Percentiles rank a stretch among this genome's conserved stretches.
These are phyloP conservation scores for Solanum chaucha DNA, from an alignment of 257 asterid species.

Conservation along the genomic window DNA sequence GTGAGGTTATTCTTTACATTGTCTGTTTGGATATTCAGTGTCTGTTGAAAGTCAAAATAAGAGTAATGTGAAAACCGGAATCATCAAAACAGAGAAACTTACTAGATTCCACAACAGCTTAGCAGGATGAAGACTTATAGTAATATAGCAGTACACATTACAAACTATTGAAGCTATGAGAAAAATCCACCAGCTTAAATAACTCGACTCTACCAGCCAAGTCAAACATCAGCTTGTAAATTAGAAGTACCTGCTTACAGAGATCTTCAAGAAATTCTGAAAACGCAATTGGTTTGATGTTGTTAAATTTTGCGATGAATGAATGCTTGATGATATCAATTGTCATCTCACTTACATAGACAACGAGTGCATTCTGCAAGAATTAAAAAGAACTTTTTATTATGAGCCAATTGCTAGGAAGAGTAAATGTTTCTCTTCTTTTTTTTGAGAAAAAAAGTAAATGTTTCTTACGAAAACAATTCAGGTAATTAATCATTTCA, in stretches of 20 bases:
- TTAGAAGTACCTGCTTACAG: slow-evolving; percentile 71
- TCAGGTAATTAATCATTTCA: background rate
- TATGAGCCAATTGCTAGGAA: background rate
- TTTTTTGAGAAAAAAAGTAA: background rate
- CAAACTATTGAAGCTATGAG: background rate
- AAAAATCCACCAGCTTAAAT: background rate
- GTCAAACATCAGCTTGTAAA: background rate
- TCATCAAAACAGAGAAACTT: background rate
- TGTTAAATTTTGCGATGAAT: slow-evolving; percentile 90
- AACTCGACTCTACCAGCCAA: background rate
- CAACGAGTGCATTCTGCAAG: slow-evolving; percentile 88
- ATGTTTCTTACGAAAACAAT: background rate
- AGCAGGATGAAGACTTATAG: background rate
- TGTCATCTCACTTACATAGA: slow-evolving; percentile 73
- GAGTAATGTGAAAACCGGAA: background rate
- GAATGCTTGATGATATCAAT: slow-evolving; percentile 90
- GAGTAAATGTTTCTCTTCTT: background rate
- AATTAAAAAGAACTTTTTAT: background rate
- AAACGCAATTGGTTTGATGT: slow-evolving; percentile 80
- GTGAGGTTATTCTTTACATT: slow-evolving; percentile 52
- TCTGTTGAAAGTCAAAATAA: slow-evolving; percentile 26
- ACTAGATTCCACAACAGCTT: background rate
- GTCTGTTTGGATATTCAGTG: slow-evolving; percentile 57
- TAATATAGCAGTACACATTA: background rate
- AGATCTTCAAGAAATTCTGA: slow-evolving; percentile 94